A percentile compares a stretch with the other conserved stretches of the same genome.
Evolutionary conservation across 768 basidiomycete genomes (phyloP).

Genomic region (Suillus paluster): DNA sequence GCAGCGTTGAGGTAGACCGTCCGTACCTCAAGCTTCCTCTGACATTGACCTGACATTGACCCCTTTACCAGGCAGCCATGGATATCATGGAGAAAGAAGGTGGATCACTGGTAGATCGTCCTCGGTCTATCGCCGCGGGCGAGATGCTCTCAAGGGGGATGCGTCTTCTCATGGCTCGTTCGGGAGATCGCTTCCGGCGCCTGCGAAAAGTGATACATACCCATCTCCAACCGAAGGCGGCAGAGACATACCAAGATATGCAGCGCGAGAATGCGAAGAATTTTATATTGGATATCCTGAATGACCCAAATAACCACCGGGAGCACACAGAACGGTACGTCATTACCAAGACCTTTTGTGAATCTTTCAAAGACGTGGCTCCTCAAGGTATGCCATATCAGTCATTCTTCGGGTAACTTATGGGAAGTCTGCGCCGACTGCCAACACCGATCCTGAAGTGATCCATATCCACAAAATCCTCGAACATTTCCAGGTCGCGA

Average conservation of each 20-base stretch:
- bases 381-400: conserved; percentile 22
- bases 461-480: conserved; percentile 21
- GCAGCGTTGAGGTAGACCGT: conserved; percentile 21
- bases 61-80: conserved; percentile 53
- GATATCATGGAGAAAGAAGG: conserved; percentile 69
- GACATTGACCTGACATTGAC: conserved; percentile 51
- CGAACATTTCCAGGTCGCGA: conserved; percentile 30
- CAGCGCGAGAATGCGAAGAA: conserved; percentile 38
- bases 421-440: conserved; percentile 29
- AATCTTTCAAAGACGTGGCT: not conserved
- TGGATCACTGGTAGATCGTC: conserved; percentile 52
- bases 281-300: conserved; percentile 23
- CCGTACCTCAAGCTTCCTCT: conserved; percentile 17
- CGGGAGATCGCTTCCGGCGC: conserved; percentile 59
- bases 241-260: conserved; percentile 48
- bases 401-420: conserved; percentile 30
- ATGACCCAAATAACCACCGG: conserved; percentile 16
- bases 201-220: conserved; percentile 57
- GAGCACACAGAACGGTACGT: conserved; percentile 21
- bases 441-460: conserved; percentile 17
- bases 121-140: conserved; percentile 52
- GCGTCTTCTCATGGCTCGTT: conserved; percentile 52
- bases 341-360: not conserved
- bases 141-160: conserved; percentile 60
- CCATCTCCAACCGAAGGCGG: conserved; percentile 54